A percentile compares a stretch with the other conserved stretches of the same genome.
phyloP scores from a whole-genome alignment of 2,329 filamentous ascomycete species.

The Cercospora janseana region DNA sequence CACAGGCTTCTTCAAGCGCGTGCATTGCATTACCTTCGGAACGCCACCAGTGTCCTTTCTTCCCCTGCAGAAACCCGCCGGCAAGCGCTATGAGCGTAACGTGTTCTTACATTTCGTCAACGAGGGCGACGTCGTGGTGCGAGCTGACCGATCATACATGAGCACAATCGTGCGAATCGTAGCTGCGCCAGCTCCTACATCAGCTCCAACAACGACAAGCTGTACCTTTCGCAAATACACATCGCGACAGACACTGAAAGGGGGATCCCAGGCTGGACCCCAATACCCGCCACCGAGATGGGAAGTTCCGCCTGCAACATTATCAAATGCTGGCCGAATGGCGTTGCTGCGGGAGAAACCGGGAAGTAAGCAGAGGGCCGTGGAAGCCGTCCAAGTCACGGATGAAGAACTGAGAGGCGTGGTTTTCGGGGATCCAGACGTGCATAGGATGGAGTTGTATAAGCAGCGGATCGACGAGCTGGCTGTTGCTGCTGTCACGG shows the following conservation, averaged over 20 bases:
- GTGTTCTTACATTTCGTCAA: slow-evolving; percentile 80
- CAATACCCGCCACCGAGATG: slow-evolving; percentile 46
- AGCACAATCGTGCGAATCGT: slow-evolving; percentile 70
- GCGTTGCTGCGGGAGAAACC: slow-evolving; percentile 59
- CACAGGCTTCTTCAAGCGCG: slow-evolving; percentile 67
- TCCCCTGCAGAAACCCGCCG: slow-evolving; percentile 60
- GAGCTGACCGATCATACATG: slow-evolving; percentile 75
- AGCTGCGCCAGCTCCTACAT: slow-evolving; percentile 43
- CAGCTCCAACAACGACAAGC: slow-evolving; percentile 11
- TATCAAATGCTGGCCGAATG: slow-evolving; percentile 69
- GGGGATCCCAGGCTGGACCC: slow-evolving; percentile 2
- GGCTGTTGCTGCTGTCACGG: slow-evolving; percentile 66
- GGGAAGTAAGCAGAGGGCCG: slow-evolving; percentile 47
- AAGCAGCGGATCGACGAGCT: slow-evolving; percentile 67
- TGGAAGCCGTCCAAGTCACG: slow-evolving; percentile 66
- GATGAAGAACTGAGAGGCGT: slow-evolving; percentile 68
- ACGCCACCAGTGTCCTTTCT: slow-evolving; percentile 72
- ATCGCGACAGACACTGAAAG: slow-evolving; percentile 14
- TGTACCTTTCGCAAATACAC: slow-evolving; percentile 15
- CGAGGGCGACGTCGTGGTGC: slow-evolving; percentile 76
- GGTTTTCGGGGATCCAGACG: slow-evolving; percentile 78
- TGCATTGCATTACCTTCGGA: slow-evolving; percentile 86
- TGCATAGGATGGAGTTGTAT: slow-evolving; percentile 79
- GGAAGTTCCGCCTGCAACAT: slow-evolving; percentile 63
- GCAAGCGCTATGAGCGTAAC: slow-evolving; percentile 55